Percentiles rank a stretch among this genome's conserved stretches.
Conservation (phyloP, 768 basidiomycete genomes). For the Tricholoma furcatifolium region DNA sequence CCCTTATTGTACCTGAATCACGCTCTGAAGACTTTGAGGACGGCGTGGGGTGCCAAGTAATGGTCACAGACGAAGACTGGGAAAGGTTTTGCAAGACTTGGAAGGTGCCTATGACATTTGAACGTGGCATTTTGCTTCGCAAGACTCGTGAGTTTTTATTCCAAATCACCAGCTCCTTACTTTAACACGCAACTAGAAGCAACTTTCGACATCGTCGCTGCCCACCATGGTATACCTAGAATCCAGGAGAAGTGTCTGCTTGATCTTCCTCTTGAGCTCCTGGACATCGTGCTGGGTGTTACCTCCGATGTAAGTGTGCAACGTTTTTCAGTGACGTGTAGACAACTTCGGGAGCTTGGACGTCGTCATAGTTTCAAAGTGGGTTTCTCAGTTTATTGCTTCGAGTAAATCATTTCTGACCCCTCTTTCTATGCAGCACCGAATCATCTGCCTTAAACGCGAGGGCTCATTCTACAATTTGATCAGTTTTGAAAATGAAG, state of each 20-base stretch:
- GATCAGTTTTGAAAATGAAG: too few species aligned
- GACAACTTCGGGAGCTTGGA: not conserved
- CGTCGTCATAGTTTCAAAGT: not conserved
- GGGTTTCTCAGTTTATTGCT: not conserved
- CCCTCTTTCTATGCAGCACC: not conserved
- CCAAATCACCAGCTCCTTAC: not conserved
- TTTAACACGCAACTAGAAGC: too few species aligned
- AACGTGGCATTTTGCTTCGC: too few species aligned
- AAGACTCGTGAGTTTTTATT: too few species aligned
- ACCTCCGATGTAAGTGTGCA: not conserved
- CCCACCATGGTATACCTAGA: not conserved
- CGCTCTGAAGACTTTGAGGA: too few species aligned
- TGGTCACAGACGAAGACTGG: too few species aligned
- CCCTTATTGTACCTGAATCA: too few species aligned
- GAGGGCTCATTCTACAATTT: too few species aligned
- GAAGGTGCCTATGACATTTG: too few species aligned
- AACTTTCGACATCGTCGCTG: not conserved
- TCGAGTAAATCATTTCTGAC: not conserved
- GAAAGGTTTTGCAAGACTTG: too few species aligned
- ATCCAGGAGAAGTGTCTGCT: not conserved
- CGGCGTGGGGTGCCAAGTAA: too few species aligned
- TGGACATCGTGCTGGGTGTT: not conserved
- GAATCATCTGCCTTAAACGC: not conserved
- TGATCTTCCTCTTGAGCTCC: conserved; percentile 3
- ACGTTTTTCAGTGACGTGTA: not conserved